Conservation (phyloP, 768 basidiomycete species). For the Hypholoma fasciculare region DNA sequence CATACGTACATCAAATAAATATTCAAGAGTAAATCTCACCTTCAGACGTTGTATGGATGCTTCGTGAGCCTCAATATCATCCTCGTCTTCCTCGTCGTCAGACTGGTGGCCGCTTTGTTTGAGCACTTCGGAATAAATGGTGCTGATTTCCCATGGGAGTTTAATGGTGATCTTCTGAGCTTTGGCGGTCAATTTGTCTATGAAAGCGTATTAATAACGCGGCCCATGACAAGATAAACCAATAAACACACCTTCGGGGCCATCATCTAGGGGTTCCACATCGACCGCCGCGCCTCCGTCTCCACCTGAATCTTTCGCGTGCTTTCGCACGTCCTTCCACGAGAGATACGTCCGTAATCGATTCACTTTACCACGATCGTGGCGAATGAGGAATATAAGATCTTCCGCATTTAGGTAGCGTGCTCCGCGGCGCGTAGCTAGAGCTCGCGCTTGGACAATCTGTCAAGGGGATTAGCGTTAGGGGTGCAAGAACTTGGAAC, state of each 20-base stretch:
- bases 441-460: conserved; percentile 88
- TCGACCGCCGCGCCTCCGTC: conserved; percentile 81
- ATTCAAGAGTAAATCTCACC: conserved; percentile 31
- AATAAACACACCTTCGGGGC: conserved; percentile 62
- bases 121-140: conserved; percentile 88
- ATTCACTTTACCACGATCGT: conserved; percentile 93
- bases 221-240: not conserved
- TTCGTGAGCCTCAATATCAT: conserved; percentile 94
- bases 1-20: not conserved
- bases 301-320: conserved; percentile 87
- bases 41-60: conserved; percentile 88
- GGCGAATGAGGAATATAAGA: conserved; percentile 93
- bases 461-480: conserved; percentile 25
- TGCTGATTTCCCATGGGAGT: conserved; percentile 93
- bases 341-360: conserved; percentile 89
- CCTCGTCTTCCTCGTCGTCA: conserved; percentile 96
- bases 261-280: conserved; percentile 82
- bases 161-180: conserved; percentile 94
- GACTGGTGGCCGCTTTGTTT: conserved; percentile 73
- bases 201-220: not conserved
- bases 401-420: conserved; percentile 91
- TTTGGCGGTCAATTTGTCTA: conserved; percentile 80
- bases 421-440: conserved; percentile 80
- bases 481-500: not conserved
- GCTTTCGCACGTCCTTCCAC: conserved; percentile 97